Evolutionary conservation across 495 filamentous ascomycete species (phyloP), one percentile per base, ranked within the genome.

Genomic region (Annulohypoxylon maeteangense): DNA sequence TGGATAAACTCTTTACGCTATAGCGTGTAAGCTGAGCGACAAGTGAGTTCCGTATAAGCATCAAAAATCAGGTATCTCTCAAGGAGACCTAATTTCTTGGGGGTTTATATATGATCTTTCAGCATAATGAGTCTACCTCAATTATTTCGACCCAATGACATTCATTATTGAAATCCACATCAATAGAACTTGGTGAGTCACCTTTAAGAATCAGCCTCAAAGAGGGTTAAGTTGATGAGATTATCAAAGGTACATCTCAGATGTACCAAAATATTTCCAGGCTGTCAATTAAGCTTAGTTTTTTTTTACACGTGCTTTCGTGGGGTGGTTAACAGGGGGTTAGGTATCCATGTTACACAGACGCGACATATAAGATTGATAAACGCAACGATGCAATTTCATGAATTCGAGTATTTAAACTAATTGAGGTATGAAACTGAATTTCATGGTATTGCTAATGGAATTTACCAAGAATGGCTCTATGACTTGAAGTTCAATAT

Each of bases 231-330:
- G n/a, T 7, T 36, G 29, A 58, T 58, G 25, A 56, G 42, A 56
- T 51, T 51, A 14, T 51, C 22, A 68, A 56, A 67, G 36, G 47
- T 67, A 67, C 56, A 68, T 69, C 18, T 58, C 4, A 18, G 20
- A 68, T 57, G 59, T 59, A 44, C 54, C 42, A 45, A 7, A 20
- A 59, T 27, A 40, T 58, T 18, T 42, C 38, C 38, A 42, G 38
- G 38, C 10, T 63, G n/a, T 10, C 23, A 48, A 42, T 40, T 59
- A 40, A 40, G 18, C 18, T 34, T 56, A 29, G 36, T 14, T 14
- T 18, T 51, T 27, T 11, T 16, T 42, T 8, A 44, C 65, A 72
- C 70, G 70, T 72, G 70, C 12, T 68, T 67, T 72, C 61, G 65
- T 65, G 61, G 60, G 27, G 65, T 64, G 23, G 45, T 29, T 29